Conservation (phyloP, 768 basidiomycete species). For the Jaapia argillacea region DNA sequence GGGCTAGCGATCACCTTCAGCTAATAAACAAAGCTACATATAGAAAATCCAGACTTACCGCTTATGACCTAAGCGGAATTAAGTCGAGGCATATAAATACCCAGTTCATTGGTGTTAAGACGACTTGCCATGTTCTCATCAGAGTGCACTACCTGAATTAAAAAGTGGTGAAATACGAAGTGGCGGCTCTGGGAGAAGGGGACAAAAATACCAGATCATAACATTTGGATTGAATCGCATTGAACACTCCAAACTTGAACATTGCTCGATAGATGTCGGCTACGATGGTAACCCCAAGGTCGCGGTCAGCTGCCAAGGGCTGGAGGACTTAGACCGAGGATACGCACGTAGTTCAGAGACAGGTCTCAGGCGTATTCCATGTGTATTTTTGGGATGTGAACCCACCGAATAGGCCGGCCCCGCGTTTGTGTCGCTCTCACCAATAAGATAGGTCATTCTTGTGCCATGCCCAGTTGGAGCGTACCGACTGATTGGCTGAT, state of each 20-base stretch:
- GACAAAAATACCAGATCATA: slow-evolving; percentile 73
- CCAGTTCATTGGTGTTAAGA: too few relatives aligned
- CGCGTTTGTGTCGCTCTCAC: too few relatives aligned
- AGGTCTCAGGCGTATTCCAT: slow-evolving; percentile 48
- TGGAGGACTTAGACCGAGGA: too few relatives aligned
- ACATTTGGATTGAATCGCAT: slow-evolving; percentile 81
- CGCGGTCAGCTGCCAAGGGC: too few relatives aligned
- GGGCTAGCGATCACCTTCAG: slow-evolving; percentile 39
- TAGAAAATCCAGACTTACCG: slow-evolving; percentile 28
- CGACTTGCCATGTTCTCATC: slow-evolving; percentile 55
- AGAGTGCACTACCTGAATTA: slow-evolving; percentile 42
- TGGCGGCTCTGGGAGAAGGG: too few relatives aligned
- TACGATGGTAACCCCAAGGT: too few relatives aligned
- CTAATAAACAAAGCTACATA: neutral
- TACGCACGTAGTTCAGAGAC: slow-evolving; percentile 66
- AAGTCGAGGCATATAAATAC: neutral
- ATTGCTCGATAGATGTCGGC: slow-evolving; percentile 73
- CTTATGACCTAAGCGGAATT: slow-evolving; percentile 49
- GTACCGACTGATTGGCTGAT: too few relatives aligned
- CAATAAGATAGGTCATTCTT: too few relatives aligned
- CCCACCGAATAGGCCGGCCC: too few relatives aligned
- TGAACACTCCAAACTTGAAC: slow-evolving; percentile 89
- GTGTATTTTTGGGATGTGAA: slow-evolving; percentile 24
- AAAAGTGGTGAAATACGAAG: too few relatives aligned
- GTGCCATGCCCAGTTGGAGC: too few relatives aligned